Evolutionary conservation across 2,329 filamentous ascomycete genomes (phyloP), one percentile per base, ranked within the genome.

Genomic region (Colletotrichum filicis): DNA sequence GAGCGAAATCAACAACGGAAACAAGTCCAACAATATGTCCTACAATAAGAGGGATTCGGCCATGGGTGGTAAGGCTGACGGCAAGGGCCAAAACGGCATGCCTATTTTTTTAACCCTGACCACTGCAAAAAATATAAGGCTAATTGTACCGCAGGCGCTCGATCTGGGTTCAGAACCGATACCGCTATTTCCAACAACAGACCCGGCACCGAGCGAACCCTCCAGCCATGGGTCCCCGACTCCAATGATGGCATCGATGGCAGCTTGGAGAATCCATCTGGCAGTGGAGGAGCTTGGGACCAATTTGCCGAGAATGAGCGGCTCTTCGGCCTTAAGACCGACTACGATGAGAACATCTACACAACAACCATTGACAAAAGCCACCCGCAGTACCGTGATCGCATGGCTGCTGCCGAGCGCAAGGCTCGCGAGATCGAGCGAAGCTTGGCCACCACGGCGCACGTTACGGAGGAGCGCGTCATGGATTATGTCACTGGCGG

Each of bases 261-360:
- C 76, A 92, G 93, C 60, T 87, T 98, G 28, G 95, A 94, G 78
- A 90, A 85, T 63, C 77, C 87, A 2, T 77, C 80, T n/a, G 42
- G 28, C 56, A 82, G 80, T 65, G 79, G 83, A 19, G 85, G 84
- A 7, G 86, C 84, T 11, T 99, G 97, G 97, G 96, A 99, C 81
- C 97, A 99, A 82, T 99, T 99, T 79, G 93, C 94, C 71, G 92
- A 90, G 75, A 98, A 98, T 79, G 94, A 97, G 83, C 89, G 91
- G 68, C 90, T 95, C 35, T 98, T 98, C 79, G 97, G 97, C 46
- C 85, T 97, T 52, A 94, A 91, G 82, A 97, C 93, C 65, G 95
- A 95, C 78, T 99, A 98, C 80, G 92, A 98, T 79, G 97, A 98
- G 83, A 95, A 94, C 77, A 91, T 97, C 56, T 99, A 99, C 84